phyloP scores from a whole-genome alignment of 1,284 basidiomycete species.

The Leucoagaricus sp. region DNA sequence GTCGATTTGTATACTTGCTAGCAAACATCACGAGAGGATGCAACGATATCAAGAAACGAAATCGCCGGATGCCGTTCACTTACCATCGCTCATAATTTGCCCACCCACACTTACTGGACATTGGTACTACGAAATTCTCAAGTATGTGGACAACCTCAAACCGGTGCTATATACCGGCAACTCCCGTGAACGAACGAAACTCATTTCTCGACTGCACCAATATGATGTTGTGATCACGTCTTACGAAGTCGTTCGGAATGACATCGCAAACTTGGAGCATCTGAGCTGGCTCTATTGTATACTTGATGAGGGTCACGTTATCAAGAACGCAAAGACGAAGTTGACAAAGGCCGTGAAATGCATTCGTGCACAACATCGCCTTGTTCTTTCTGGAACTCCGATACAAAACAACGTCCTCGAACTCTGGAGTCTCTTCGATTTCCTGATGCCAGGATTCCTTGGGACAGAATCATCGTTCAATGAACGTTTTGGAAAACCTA shows the following conservation, averaged over 20 bases:
- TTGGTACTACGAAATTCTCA: constrained; percentile 97
- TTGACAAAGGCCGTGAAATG: constrained; percentile 95
- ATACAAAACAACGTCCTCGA: constrained; percentile 99
- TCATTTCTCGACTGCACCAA: constrained; percentile 65
- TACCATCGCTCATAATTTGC: constrained; percentile 95
- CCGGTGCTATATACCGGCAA: constrained; percentile 92
- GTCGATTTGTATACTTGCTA: constrained; percentile 95
- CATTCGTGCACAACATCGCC: constrained; percentile 87
- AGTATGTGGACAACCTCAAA: constrained; percentile 86
- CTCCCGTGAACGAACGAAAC: constrained; percentile 78
- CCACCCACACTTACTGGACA: constrained; percentile 97
- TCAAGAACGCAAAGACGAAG: constrained; percentile 99
- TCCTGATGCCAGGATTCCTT: constrained; percentile 98
- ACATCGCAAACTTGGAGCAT: constrained; percentile 77
- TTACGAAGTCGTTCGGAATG: constrained; percentile 97
- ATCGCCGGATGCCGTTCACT: constrained; percentile 79
- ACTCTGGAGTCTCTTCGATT: constrained; percentile 98
- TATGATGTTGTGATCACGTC: constrained; percentile 95
- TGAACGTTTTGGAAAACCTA: constrained; percentile 95
- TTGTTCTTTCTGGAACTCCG: constrained; percentile 96
- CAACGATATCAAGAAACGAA: constrained; percentile 68
- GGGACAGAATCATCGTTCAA: constrained; percentile 96
- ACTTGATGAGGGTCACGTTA: constrained; percentile 97
- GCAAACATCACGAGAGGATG: constrained; percentile 90
- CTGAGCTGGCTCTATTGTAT: constrained; percentile 96